Evolutionary conservation across 2,329 filamentous ascomycete genomes (phyloP).

Genomic region (Ilyonectria mors-panacis): DNA sequence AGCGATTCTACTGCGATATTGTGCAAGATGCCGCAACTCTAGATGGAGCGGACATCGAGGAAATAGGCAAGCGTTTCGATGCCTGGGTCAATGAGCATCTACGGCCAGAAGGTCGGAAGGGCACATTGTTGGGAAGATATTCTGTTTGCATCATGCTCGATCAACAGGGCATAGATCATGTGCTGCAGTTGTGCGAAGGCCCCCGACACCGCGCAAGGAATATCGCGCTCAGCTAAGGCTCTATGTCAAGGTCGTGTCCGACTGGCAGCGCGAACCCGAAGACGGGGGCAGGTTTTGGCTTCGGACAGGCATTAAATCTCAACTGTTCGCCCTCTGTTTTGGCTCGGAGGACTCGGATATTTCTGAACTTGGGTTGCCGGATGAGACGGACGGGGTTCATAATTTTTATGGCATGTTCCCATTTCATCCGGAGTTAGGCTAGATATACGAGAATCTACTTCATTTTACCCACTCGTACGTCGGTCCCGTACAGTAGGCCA

Average conservation of each 20-base stretch:
- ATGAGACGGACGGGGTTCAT: slow-evolving; percentile 31
- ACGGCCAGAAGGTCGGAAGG: slow-evolving; percentile 11
- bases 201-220: no score
- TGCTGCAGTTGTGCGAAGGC: no score
- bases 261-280: background rate
- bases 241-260: no score
- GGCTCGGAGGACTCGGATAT: slow-evolving; percentile 16
- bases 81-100: slow-evolving; percentile 31
- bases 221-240: slow-evolving; percentile 29
- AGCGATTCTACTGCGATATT: slow-evolving; percentile 38
- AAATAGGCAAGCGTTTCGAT: slow-evolving; percentile 39
- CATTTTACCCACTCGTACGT: slow-evolving; percentile 24
- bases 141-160: slow-evolving; percentile 41
- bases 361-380: background rate
- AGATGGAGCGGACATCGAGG: slow-evolving; percentile 21
- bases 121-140: slow-evolving; percentile 31
- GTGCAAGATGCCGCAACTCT: slow-evolving; percentile 38
- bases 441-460: no score
- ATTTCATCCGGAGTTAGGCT: no score
- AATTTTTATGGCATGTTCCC: slow-evolving; percentile 33
- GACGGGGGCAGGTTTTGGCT: slow-evolving; percentile 37
- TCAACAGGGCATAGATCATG: slow-evolving; percentile 41
- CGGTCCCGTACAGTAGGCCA: slow-evolving; percentile 27
- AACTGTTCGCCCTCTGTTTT: slow-evolving; percentile 35
- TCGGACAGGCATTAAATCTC: slow-evolving; percentile 31